Base-by-base conservation (phyloP, 1,284 basidiomycete species). In the Lentinus polychrous region DNA sequence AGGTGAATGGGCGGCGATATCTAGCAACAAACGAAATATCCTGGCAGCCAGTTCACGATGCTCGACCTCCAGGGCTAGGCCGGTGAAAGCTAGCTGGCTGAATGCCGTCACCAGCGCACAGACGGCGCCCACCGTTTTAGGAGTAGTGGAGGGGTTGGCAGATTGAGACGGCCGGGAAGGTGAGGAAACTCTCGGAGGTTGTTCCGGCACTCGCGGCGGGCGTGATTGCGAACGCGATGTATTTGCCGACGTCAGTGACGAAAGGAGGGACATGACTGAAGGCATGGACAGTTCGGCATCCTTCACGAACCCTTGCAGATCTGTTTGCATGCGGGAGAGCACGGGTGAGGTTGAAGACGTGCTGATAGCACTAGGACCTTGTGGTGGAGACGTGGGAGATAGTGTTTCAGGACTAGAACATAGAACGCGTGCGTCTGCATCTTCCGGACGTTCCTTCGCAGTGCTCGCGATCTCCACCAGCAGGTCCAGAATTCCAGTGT, bases 21-120 rank as follows among this genome's bases (percentile, higher is more conserved):
- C 63, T 15, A 85, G 57, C 34, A 87, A 63, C 34, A 69, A 66
- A 0, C 63, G 53, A 60, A 77, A 86, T 7, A 88, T 61, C 1
- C 67, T 67, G 11, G 78, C 63, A 3, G 81, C 76, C 42, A 84
- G 64, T 22, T 66, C 59, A 33, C 78, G 60, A 52, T 76, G 78
- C 34, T 60, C 64, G 33, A 67, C 60, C 1, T 66, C 62, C 24
- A 79, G 61, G 1, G 76, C 70, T 45, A 76, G 73, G 0, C 83
- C 80, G 0, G 83, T 84, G 59, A 89, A 88, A 2, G 78, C 66
- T 32, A 90, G 70, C 58, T 86, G 80, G 53, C 74, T 73, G 62
- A 91, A 91, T 40, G 83, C 72, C 12, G 75, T 69, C 24, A 87
- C 71, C 4, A 91, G 70, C 0, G 83, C 78, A 8, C 77, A 73